Evolutionary conservation across 23 red algal species (phyloP).

Genomic region (Gracilariopsis chorda): DNA sequence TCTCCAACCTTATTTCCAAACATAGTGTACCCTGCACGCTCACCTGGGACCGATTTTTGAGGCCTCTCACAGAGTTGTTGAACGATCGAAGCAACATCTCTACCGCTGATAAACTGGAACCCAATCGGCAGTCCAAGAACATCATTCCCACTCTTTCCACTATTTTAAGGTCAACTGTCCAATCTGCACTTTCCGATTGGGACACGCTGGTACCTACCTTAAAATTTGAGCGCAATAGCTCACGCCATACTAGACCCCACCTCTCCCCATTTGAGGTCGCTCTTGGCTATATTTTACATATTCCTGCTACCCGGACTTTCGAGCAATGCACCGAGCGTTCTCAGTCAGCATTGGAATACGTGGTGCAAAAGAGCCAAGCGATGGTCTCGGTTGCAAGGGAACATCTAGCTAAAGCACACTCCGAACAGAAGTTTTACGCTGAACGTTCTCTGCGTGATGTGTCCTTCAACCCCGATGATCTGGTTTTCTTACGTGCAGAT

Average conservation of each 20-base stretch:
- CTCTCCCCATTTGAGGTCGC: conserved; percentile 5
- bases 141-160: neutral
- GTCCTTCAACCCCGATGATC: neutral
- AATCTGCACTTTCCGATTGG: neutral
- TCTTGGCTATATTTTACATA: neutral
- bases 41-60: too few species aligned
- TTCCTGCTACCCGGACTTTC: neutral
- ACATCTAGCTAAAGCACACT: neutral
- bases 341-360: neutral
- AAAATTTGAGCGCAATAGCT: neutral
- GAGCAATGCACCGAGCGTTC: neutral
- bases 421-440: neutral
- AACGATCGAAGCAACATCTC: neutral
- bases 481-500: neutral
- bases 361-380: neutral
- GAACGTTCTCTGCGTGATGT: neutral
- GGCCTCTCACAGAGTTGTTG: too few species aligned
- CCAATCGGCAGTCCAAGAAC: neutral
- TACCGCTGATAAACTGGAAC: neutral
- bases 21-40: neutral
- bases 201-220: neutral
- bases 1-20: neutral
- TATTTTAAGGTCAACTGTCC: neutral
- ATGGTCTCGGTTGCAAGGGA: neutral
- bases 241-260: neutral